Evolutionary conservation across 768 basidiomycete species (phyloP).

Genomic region (Tulasnella sp.): DNA sequence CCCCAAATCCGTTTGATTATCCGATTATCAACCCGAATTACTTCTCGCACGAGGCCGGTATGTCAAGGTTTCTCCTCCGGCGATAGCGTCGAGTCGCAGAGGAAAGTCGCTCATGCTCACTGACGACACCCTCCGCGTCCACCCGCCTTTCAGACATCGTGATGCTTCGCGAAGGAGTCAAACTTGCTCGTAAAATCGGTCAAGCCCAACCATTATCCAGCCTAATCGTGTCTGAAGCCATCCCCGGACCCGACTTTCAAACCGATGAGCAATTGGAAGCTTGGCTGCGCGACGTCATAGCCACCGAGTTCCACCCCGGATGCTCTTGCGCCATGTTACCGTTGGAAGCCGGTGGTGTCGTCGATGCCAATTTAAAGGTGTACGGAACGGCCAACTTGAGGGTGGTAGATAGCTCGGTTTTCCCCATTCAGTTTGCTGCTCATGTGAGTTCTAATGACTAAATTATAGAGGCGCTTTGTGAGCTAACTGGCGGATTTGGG

Average conservation of each 20-base stretch:
- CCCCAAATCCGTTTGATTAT: constrained; percentile 54
- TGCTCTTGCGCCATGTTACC: constrained; percentile 43
- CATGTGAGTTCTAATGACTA: constrained; percentile 39
- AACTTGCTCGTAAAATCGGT: constrained; percentile 57
- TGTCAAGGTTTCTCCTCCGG: constrained; percentile 12
- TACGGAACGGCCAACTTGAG: constrained; percentile 43
- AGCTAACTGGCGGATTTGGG: constrained; percentile 34
- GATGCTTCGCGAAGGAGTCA: constrained; percentile 57
- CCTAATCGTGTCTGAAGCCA: constrained; percentile 47
- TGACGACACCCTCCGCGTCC: neutral
- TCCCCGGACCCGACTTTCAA: constrained; percentile 50
- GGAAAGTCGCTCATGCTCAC: neutral
- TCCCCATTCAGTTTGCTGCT: constrained; percentile 45
- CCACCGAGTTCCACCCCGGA: constrained; percentile 39
- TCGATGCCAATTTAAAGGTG: constrained; percentile 41
- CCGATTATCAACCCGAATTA: constrained; percentile 66
- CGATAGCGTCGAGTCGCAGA: neutral
- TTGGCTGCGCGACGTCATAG: constrained; percentile 45
- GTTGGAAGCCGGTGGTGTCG: constrained; percentile 41
- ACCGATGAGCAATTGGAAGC: constrained; percentile 57
- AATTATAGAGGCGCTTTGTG: constrained; percentile 28
- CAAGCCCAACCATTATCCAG: constrained; percentile 50
- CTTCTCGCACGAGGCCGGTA: constrained; percentile 54
- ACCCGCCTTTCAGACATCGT: constrained; percentile 40
- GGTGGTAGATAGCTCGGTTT: constrained; percentile 41